Base-by-base conservation (phyloP, 805 yeast genomes). In the Myxozyma neotropica region DNA sequence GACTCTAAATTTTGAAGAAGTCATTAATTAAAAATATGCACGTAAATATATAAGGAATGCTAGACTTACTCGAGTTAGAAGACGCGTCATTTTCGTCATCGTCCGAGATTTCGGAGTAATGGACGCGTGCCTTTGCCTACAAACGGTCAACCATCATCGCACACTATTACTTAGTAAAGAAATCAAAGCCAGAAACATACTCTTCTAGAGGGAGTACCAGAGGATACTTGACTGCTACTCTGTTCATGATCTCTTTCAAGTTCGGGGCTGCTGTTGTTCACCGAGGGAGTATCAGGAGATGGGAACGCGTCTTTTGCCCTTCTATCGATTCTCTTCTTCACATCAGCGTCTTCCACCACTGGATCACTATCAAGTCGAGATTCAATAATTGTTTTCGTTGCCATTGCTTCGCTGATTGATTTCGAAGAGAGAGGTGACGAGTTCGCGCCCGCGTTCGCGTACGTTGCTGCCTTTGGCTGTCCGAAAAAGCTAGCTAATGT, bases 21-120 rank as follows among this genome's bases (percentile, higher is more conserved):
- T n/a, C 8, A 38, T n/a, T 38, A 38, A 15, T 7, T 15, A 2
- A 38, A n/a, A n/a, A 19, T 19, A 2, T 7, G n/a, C 43, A 13
- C 33, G 10, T 33, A 33, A 15, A 48, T n/a, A 48, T 7, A 12
- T 21, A 36, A 10, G 4, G 10, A 29, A 3, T 7, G 23, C 3
- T 8, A 33, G 26, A 39, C 40, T 4, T 7, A 36, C 51, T 26
- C 26, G 23, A 21, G n/a, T 65, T 72, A 26, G 67, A 57, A 19
- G 42, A 2, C 17, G 67, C 73, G 23, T 65, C 67, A 4, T 55
- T 55, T 3, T 60, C 66, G 13, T 60, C 64, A 3, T 51, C 55
- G 12, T 62, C 66, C 2, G 66, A 62, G 24, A 24, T 21, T 23
- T 64, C 67, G 15, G 48, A 42, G 45, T 63, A 64, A 27, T 40